phyloP scores from a whole-genome alignment of 148 eudicot species.

The Silene uniflora region DNA sequence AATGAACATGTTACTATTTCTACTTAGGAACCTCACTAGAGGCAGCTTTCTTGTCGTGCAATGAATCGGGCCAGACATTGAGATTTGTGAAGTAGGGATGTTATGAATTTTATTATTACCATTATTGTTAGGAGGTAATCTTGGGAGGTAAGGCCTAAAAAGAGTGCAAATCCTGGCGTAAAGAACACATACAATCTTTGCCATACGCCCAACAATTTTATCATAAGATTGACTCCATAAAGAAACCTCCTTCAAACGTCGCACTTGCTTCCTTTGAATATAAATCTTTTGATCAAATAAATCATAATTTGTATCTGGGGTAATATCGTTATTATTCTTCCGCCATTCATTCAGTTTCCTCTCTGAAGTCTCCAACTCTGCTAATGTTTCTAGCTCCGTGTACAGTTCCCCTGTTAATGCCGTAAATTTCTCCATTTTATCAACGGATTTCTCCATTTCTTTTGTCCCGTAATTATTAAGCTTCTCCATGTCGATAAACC shows the following conservation, averaged over 20 bases:
- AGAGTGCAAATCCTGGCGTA: constrained; percentile 49
- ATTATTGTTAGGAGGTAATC: not conserved
- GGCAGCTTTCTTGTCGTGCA: not conserved
- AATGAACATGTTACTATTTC: constrained; percentile 22
- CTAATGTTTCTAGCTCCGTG: constrained; percentile 37
- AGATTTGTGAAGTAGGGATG: not conserved
- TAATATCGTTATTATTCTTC: not conserved
- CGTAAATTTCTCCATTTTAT: constrained; percentile 54
- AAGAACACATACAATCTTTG: constrained; percentile 38
- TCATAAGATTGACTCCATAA: constrained; percentile 64
- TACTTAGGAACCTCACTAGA: constrained; percentile 55
- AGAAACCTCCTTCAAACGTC: constrained; percentile 44
- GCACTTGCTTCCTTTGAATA: constrained; percentile 51
- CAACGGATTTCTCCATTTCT: constrained; percentile 37
- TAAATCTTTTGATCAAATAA: constrained; percentile 45
- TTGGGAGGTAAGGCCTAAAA: constrained; percentile 43
- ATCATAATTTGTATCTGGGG: constrained; percentile 25
- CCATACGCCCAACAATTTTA: constrained; percentile 50
- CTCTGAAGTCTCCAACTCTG: constrained; percentile 56
- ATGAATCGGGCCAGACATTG: constrained; percentile 32
- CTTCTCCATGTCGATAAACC: constrained; percentile 40
- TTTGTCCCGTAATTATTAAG: constrained; percentile 40
- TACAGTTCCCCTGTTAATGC: constrained; percentile 42
- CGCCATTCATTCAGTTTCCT: constrained; percentile 43
- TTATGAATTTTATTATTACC: not conserved